These are phyloP conservation scores for Colletotrichum sp. DNA, from an alignment of 2,329 filamentous ascomycete species.

Conservation along the genomic window DNA sequence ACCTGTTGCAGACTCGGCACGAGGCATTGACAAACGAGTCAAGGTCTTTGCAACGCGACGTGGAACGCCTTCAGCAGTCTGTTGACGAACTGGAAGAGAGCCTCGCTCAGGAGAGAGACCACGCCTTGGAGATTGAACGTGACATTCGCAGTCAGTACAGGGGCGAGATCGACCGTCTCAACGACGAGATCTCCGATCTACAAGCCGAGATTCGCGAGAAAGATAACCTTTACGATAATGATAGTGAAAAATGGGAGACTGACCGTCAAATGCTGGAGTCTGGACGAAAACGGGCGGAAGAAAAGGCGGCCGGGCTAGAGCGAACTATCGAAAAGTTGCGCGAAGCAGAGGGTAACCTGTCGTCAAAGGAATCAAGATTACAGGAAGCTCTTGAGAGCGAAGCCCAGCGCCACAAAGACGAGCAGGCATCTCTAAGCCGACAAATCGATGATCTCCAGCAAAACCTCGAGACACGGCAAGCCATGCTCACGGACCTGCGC, in stretches of 20 bases:
- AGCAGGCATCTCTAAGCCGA: constrained; percentile 72
- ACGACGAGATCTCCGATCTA: constrained; percentile 65
- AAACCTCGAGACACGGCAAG: constrained; percentile 71
- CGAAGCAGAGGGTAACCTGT: constrained; percentile 69
- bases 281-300: constrained; percentile 70
- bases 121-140: constrained; percentile 64
- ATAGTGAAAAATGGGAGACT: constrained; percentile 75
- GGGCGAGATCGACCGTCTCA: constrained; percentile 54
- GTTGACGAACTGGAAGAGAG: constrained; percentile 52
- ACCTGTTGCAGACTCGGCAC: constrained; percentile 71
- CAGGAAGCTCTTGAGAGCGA: constrained; percentile 74
- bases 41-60: constrained; percentile 67
- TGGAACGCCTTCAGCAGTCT: constrained; percentile 54
- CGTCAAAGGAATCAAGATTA: constrained; percentile 70
- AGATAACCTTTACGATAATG: constrained; percentile 72
- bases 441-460: constrained; percentile 78
- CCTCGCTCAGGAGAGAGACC: constrained; percentile 59
- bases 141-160: constrained; percentile 53
- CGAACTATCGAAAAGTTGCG: constrained; percentile 74
- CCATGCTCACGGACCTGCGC: constrained; percentile 68
- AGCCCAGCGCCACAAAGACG: constrained; percentile 71
- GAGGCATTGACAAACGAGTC: constrained; percentile 72
- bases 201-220: constrained; percentile 72
- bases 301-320: constrained; percentile 71
- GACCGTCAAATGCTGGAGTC: constrained; percentile 69